Conservation (phyloP, 306 rosid genomes). For the Chamaecrista fasciculata region DNA sequence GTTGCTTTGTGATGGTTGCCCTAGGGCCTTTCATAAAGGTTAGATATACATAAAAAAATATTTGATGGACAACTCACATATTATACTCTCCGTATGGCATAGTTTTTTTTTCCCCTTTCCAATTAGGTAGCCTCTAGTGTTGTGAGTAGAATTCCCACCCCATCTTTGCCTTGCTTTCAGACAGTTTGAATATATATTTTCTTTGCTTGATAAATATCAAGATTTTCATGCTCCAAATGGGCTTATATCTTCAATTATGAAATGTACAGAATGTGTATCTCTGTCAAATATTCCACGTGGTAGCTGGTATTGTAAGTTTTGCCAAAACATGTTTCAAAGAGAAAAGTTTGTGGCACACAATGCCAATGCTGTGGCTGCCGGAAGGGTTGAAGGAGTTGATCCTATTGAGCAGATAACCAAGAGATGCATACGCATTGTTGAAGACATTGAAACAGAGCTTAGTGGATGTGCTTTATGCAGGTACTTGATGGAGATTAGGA, state of each 20-base stretch:
- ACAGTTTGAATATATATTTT: conserved; percentile 20
- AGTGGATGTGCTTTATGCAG: conserved; percentile 95
- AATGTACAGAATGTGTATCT: conserved; percentile 85
- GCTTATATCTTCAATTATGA: conserved; percentile 25
- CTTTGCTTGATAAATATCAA: conserved; percentile 4
- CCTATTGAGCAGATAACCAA: conserved; percentile 81
- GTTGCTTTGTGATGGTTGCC: conserved; percentile 96
- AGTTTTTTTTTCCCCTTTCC: not conserved
- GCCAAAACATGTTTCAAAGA: conserved; percentile 72
- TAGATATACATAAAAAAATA: conserved; percentile 27
- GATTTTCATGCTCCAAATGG: conserved; percentile 5
- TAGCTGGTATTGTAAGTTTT: conserved; percentile 86
- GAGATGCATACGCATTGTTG: conserved; percentile 93
- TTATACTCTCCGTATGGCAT: not conserved
- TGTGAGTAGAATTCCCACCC: conserved; percentile 14
- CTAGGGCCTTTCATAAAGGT: conserved; percentile 98
- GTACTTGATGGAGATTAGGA: conserved; percentile 31
- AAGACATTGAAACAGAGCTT: conserved; percentile 72
- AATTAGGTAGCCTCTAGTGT: conserved; percentile 15
- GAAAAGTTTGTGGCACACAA: conserved; percentile 63
- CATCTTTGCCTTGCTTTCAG: conserved; percentile 23
- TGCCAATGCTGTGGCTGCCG: conserved; percentile 88
- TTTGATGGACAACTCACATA: conserved; percentile 4
- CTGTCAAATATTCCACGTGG: conserved; percentile 73
- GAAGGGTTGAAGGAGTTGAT: conserved; percentile 84